Evolutionary conservation across 2,329 filamentous ascomycete species (phyloP), one percentile per base, ranked within the genome.

Genomic region (Colletotrichum truncatum): DNA sequence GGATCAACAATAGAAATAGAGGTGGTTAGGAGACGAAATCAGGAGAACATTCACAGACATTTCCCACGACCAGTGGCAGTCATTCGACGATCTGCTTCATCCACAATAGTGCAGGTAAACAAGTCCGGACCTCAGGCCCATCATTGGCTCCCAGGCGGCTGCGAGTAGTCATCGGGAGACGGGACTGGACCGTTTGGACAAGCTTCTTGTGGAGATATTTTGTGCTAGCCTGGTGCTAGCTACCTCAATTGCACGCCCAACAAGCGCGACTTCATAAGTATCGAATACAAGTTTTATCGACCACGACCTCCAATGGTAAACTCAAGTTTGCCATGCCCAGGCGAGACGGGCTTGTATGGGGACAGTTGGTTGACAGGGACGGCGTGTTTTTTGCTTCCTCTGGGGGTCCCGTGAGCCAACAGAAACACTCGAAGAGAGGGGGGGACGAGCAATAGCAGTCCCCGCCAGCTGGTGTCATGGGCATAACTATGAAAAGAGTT

Each of bases 161-260:
- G 57, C 62, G 23, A 62, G 62, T 62, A 55, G 62, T 51, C 57
- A 51, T 55, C 49, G 49, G 28, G 49, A 39, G 49, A 55, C 41
- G 49, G 62, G 62, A 62, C 62, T 65, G 57, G 57, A 59, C 56
- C 41, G 57, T 62, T 62, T 65, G 48, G 62, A 65, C 62, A 65
- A 62, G 62, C 57, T 62, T 62, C 61, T 14, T 55, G 62, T 65
- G 57, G 57, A 56, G 61, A 38, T 32, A 25, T 25, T 26, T 62
- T 48, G 62, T 48, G 39, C 39, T 16, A 9, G 28, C 32, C 34
- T 23, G 32, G 48, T 62, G 41, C n/a, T 55, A 21, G 62, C 54
- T 65, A 65, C 62, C 55, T 65, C 57, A 46, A 30, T 18, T 26
- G 41, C 39, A 18, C 30, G 30, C 48, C 32, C 30, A 39, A 16